Evolutionary conservation across 192 early-diverging fungal species (phyloP).

Genomic region (Dispira simplex): DNA sequence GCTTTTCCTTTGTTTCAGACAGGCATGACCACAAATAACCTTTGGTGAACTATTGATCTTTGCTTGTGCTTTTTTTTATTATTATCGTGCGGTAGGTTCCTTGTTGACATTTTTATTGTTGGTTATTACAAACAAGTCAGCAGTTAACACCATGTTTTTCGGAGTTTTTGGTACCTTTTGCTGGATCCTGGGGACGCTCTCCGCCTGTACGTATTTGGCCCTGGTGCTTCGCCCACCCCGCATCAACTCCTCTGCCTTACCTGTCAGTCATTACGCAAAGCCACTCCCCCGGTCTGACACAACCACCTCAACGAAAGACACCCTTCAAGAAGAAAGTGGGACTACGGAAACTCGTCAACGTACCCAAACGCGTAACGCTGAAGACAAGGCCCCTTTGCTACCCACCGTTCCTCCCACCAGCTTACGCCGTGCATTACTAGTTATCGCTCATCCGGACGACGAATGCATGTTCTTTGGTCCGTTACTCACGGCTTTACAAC

Average conservation of each 20-base stretch:
- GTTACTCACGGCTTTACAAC: constrained; percentile 36
- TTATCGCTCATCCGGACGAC: constrained; percentile 92
- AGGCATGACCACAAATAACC: background rate
- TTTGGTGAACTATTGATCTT: background rate
- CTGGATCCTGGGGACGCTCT: background rate
- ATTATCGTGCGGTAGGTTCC: background rate
- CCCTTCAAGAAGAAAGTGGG: background rate
- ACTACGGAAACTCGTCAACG: background rate
- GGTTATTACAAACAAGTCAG: background rate
- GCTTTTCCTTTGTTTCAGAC: background rate
- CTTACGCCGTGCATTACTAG: constrained; percentile 35
- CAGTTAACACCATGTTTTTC: background rate
- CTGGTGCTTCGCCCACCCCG: constrained; percentile 6
- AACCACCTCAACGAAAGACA: background rate
- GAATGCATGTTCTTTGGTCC: constrained; percentile 98
- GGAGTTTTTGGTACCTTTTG: background rate
- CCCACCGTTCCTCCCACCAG: background rate
- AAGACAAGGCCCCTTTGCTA: background rate
- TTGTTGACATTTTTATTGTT: background rate
- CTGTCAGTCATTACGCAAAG: background rate
- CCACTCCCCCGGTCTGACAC: background rate
- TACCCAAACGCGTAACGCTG: background rate
- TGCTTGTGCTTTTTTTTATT: background rate
- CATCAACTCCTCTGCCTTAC: background rate
- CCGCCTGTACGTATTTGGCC: constrained; percentile 4